Evolutionary conservation across 805 yeast genomes (phyloP).

Genomic region (Candida jianshihensis): DNA sequence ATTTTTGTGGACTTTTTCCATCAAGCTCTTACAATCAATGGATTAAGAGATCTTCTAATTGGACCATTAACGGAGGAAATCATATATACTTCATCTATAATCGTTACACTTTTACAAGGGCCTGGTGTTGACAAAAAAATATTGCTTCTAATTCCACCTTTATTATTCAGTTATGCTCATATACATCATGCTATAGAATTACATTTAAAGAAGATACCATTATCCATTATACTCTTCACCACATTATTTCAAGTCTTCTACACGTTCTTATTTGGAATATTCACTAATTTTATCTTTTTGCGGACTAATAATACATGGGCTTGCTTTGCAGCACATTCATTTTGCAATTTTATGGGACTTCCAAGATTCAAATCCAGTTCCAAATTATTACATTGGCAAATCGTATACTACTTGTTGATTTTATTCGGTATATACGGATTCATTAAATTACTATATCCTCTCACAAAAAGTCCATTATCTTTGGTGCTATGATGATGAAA

Average conservation of each 20-base stretch:
- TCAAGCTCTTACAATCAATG: constrained; percentile 27
- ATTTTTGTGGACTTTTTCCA: constrained; percentile 15
- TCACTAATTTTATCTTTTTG: constrained; percentile 52
- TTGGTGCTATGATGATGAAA: constrained; percentile 8
- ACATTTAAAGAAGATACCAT: constrained; percentile 23
- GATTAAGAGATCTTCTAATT: constrained; percentile 49
- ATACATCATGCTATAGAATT: constrained; percentile 62
- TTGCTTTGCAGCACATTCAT: constrained; percentile 49
- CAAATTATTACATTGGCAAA: constrained; percentile 28
- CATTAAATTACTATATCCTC: constrained; percentile 18
- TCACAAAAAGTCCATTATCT: constrained; percentile 19
- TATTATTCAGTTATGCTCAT: constrained; percentile 73
- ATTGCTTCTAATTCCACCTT: constrained; percentile 42
- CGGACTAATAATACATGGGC: constrained; percentile 49
- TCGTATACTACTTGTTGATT: constrained; percentile 32
- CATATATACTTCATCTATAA: constrained; percentile 48
- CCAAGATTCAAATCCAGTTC: too few species aligned
- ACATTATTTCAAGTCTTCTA: constrained; percentile 50
- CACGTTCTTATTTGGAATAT: constrained; percentile 65
- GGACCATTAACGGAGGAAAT: constrained; percentile 81
- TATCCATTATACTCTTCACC: constrained; percentile 27
- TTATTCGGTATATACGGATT: constrained; percentile 38
- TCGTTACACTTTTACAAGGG: constrained; percentile 25
- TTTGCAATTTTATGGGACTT: constrained; percentile 68
- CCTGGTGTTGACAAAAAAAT: constrained; percentile 8